phyloP scores from a whole-genome alignment of 1,284 basidiomycete genomes.

The Sanghuangporus baumii region DNA sequence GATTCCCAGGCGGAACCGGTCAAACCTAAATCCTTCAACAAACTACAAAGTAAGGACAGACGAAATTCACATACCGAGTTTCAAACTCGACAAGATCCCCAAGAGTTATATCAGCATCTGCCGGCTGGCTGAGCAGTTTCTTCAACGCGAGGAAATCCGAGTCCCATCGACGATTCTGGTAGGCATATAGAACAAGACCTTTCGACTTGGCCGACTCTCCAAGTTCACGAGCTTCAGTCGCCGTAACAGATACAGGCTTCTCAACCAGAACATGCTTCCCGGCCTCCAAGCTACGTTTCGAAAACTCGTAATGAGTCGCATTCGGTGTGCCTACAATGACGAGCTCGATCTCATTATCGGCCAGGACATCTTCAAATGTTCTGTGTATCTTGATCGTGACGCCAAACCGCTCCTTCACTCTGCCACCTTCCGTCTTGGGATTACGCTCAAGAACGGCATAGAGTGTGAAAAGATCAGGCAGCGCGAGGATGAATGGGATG shows the following conservation, averaged over 20 bases:
- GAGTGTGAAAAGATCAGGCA: constrained; percentile 69
- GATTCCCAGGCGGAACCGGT: constrained; percentile 64
- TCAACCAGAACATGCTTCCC: constrained; percentile 84
- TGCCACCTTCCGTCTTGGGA: constrained; percentile 52
- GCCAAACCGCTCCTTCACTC: constrained; percentile 57
- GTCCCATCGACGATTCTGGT: constrained; percentile 83
- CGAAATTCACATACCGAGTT: constrained; percentile 49
- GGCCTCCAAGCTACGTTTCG: constrained; percentile 59
- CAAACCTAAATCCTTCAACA: constrained; percentile 45
- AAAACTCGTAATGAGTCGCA: constrained; percentile 70
- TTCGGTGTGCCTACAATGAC: constrained; percentile 76
- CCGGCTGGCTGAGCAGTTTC: constrained; percentile 53
- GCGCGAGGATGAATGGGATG: constrained; percentile 68
- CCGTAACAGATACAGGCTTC: constrained; percentile 75
- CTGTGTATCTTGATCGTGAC: constrained; percentile 50
- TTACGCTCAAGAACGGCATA: constrained; percentile 63
- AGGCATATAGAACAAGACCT: constrained; percentile 64
- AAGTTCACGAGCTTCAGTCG: constrained; percentile 62
- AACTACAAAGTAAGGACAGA: not conserved
- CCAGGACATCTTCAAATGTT: constrained; percentile 49
- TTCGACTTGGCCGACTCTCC: constrained; percentile 60
- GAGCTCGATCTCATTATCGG: constrained; percentile 58
- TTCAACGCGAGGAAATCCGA: constrained; percentile 77
- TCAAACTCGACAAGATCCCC: constrained; percentile 72
- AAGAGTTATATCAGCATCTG: constrained; percentile 45